Base-by-base conservation (phyloP, 1,284 basidiomycete species). In the Somion occarium region DNA sequence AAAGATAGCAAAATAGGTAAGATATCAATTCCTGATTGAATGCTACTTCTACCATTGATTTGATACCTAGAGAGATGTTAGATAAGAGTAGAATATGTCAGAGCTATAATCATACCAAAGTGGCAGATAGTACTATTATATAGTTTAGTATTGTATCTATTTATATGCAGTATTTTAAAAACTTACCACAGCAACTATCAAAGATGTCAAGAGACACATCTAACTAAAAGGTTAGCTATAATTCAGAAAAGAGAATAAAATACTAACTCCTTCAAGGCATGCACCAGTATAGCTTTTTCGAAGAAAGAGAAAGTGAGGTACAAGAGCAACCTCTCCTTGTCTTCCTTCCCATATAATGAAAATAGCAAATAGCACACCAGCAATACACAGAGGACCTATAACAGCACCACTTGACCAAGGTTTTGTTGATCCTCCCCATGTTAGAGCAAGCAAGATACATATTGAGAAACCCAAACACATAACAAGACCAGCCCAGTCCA, bases 341-440 rank as follows among this genome's bases (percentile, higher is more conserved):
- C 18, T n/a, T 18, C 13, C 34, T 24, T 48, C 46, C 5, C 22
- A 48, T 3, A 23, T 7, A 22, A 48, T 11, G n/a, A 48, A 48
- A 9, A 38, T 12, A 19, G 23, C 18, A n/a, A 48, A 15, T 3
- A 27, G 11, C 3, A 48, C 46, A 3, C 46, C 46, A 22, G 26
- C 46, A 12, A 34, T n/a, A 15, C 15, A 37, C 26, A 48, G 23
- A 20, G 46, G 46, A 12, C 15, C 26, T 3, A 69, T 65, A 27
- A 71, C 60, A 23, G 55, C 50, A 3, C 48, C 55, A 34, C 58
- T 57, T 38, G 49, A 57, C 74, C 74, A 75, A 0, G 71, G 59
- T 51, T 69, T 67, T 19, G 64, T 50, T 56, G 69, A 71, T 7
- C 72, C 73, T 39, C 71, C 72, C 67, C 71, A 71, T 46, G 68